Evolutionary conservation across 1,284 basidiomycete species (phyloP).

Genomic region (Ustilago curta): DNA sequence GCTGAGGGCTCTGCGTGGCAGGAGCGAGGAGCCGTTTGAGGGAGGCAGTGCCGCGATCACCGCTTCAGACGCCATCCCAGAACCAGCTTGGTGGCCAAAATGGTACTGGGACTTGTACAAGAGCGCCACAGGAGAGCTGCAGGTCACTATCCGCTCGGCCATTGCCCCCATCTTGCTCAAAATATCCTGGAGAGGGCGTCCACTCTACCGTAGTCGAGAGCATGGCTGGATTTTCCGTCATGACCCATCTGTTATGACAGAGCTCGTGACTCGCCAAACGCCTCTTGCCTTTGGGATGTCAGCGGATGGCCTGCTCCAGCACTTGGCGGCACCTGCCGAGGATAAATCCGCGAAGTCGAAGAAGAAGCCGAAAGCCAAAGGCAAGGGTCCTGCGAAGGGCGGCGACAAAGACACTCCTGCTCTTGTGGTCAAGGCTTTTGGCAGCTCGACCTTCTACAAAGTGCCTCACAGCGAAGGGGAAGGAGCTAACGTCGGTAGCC

Average conservation of each 20-base stretch:
- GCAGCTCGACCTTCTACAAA: constrained; percentile 78
- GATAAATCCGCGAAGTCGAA: constrained; percentile 24
- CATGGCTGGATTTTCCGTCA: constrained; percentile 86
- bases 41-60: constrained; percentile 6
- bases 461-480: constrained; percentile 97
- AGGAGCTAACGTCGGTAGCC: constrained; percentile 90
- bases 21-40: constrained; percentile 3
- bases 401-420: constrained; percentile 15
- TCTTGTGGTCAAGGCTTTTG: constrained; percentile 36
- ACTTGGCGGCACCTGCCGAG: constrained; percentile 35
- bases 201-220: constrained; percentile 85
- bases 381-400: constrained; percentile 16
- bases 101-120: constrained; percentile 92
- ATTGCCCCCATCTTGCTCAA: constrained; percentile 86
- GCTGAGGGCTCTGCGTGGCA: constrained; percentile 24
- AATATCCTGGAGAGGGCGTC: constrained; percentile 87
- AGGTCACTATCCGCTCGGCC: constrained; percentile 86
- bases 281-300: constrained; percentile 51
- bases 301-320: constrained; percentile 51
- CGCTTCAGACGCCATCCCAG: constrained; percentile 15
- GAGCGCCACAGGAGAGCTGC: constrained; percentile 73
- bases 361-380: constrained; percentile 29
- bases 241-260: constrained; percentile 12
- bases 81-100: constrained; percentile 76
- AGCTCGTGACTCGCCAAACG: constrained; percentile 47